Evolutionary conservation across 768 basidiomycete species (phyloP), one percentile per base, ranked within the genome.

Genomic region (Roridomyces roridus): DNA sequence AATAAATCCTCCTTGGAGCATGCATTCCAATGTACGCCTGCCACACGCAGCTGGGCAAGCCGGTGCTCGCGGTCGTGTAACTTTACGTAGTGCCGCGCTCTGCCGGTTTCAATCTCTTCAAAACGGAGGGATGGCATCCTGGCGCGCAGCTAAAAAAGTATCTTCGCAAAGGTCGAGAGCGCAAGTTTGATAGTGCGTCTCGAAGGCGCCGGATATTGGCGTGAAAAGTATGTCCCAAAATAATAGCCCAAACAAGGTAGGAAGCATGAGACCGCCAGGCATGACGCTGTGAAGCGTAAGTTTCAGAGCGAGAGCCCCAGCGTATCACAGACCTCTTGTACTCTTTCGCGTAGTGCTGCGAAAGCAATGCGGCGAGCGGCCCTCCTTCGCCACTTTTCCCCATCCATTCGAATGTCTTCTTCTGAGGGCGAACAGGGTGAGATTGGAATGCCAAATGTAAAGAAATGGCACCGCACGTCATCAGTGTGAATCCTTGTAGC

Each of bases 161-260:
- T 91, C 91, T 52, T 88, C 85, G 3, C 79, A 80, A 18, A 92
- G 79, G 65, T 92, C 90, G 26, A 92, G 77, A 1, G 90, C 91
- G 1, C 86, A 87, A 4, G 81, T 76, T 66, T 92, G 90, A 64
- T 82, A 92, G 12, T 78, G 77, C 4, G 90, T 92, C 69, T 92
- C 90, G 66, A 92, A 92, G 0, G 86, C 90, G 1, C 91, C 90
- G 6, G 85, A 81, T 10, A 92, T 68, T 5, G 82, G 70, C 11
- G 76, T 72, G 65, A 88, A 90, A 37, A 85, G 73, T 36, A 85
- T 76, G 58, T 91, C 88, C 88, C 87, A 92, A 65, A 92, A 90
- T 12, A 58, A 14, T 12, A 58, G 45, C 24, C 49, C 46, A 49
- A 58, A 58, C n/a, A 58, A 20, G 11, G 56, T 58, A 12, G 56